Percentiles rank a stretch among this genome's conserved stretches.
Conservation (phyloP, 2,329 filamentous ascomycete genomes). For the Byssochlamys sp. region DNA sequence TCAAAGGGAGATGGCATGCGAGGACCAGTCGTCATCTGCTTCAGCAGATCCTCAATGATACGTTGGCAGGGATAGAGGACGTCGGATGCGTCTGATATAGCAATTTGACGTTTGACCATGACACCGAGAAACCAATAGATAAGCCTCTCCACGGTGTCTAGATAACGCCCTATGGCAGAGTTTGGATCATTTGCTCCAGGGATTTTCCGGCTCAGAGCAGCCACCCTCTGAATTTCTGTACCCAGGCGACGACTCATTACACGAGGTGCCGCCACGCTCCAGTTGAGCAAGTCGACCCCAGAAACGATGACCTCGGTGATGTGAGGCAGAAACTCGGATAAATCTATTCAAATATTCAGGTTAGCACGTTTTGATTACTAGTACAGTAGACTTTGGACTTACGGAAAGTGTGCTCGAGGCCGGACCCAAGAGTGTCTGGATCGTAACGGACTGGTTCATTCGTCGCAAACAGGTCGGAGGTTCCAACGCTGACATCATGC, state of each 20-base stretch:
- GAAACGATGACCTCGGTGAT: not conserved
- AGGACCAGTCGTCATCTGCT: conserved; percentile 19
- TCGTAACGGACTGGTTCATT: conserved; percentile 32
- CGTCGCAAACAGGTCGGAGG: conserved; percentile 27
- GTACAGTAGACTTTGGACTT: not conserved
- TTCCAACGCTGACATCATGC: conserved; percentile 34
- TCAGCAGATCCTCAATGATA: conserved; percentile 32
- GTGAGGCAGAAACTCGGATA: not conserved
- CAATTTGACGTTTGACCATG: conserved; percentile 35
- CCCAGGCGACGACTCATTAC: not conserved
- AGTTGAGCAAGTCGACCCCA: not conserved
- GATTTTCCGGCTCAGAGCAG: not conserved
- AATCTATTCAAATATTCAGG: not conserved
- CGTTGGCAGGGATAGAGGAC: conserved; percentile 33
- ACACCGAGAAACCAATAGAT: conserved; percentile 35
- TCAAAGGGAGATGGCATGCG: conserved; percentile 31
- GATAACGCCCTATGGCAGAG: conserved; percentile 9
- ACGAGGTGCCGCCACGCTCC: not conserved
- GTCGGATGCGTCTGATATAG: conserved; percentile 32
- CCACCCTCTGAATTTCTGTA: not conserved
- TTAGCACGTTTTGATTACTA: not conserved
- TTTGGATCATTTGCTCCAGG: not conserved
- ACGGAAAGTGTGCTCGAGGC: not conserved
- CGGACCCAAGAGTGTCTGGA: conserved; percentile 27
- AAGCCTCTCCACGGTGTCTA: conserved; percentile 31